A percentile compares a stretch with the other conserved stretches of the same genome.
phyloP scores from a whole-genome alignment of 2,329 filamentous ascomycete species.

The Rhynchosporium agropyri region DNA sequence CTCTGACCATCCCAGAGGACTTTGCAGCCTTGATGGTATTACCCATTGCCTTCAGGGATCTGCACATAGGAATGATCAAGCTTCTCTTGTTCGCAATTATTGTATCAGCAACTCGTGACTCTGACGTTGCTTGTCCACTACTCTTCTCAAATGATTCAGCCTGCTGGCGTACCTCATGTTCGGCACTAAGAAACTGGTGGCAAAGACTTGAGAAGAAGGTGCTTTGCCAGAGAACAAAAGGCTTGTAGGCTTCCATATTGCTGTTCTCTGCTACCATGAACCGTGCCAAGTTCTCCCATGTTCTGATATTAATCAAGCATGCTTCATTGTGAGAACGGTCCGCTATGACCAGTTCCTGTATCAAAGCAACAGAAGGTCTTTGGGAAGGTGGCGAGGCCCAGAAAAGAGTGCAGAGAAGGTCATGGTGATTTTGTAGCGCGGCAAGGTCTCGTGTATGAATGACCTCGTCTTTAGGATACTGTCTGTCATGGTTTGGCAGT shows the following conservation, averaged over 20 bases:
- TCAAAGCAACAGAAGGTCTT: constrained; percentile 55
- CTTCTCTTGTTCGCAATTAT: constrained; percentile 22
- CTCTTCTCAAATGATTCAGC: constrained; percentile 22
- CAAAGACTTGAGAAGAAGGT: constrained; percentile 59
- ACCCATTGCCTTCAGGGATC: constrained; percentile 27
- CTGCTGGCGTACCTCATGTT: constrained; percentile 34
- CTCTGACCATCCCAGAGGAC: constrained; percentile 28
- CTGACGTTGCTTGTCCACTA: constrained; percentile 17
- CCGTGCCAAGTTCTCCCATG: constrained; percentile 64
- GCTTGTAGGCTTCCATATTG: constrained; percentile 47
- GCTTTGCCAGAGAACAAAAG: constrained; percentile 60
- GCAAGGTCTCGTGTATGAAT: constrained; percentile 63
- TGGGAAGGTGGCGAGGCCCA: constrained; percentile 62
- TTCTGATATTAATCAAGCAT: constrained; percentile 63
- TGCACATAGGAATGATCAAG: constrained; percentile 28
- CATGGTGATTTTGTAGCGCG: constrained; percentile 68
- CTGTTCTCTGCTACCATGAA: constrained; percentile 56
- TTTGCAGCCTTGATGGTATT: constrained; percentile 26
- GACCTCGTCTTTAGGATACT: constrained; percentile 64
- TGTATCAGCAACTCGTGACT: constrained; percentile 20
- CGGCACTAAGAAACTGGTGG: constrained; percentile 53
- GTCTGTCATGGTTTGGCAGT: constrained; percentile 66
- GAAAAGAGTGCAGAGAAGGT: constrained; percentile 67
- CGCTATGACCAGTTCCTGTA: constrained; percentile 62
- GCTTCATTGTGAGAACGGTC: constrained; percentile 67